Conservation (phyloP, 2,329 filamentous ascomycete species). For the Escovopsis weberi region DNA sequence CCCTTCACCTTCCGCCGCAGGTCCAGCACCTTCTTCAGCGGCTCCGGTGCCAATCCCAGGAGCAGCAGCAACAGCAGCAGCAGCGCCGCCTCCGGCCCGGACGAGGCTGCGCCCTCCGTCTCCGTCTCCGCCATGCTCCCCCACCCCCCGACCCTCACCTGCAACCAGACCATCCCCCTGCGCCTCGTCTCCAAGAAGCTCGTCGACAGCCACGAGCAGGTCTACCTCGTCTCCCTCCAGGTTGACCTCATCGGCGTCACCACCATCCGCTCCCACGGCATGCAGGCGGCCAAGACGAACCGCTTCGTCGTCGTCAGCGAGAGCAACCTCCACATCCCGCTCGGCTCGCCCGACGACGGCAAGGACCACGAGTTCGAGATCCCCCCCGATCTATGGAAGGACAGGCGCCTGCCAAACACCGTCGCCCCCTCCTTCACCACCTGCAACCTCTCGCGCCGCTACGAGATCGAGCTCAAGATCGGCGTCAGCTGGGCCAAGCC, state of each 20-base stretch:
- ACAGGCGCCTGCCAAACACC: constrained; percentile 61
- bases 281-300: constrained; percentile 53
- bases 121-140: constrained; percentile 70
- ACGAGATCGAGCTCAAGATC: constrained; percentile 71
- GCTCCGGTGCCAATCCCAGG: constrained; percentile 24
- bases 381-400: constrained; percentile 59
- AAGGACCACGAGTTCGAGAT: constrained; percentile 55
- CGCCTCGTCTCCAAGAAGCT: constrained; percentile 68
- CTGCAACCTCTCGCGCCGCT: constrained; percentile 72
- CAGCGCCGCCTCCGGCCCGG: constrained; percentile 15
- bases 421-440: constrained; percentile 77
- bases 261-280: constrained; percentile 61
- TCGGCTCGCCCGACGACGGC: constrained; percentile 39
- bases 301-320: constrained; percentile 64
- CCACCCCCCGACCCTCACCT: constrained; percentile 76
- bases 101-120: constrained; percentile 43
- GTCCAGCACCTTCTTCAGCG: too few relatives aligned
- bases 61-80: constrained; percentile 10
- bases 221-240: constrained; percentile 67
- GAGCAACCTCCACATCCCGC: constrained; percentile 54
- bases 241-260: constrained; percentile 72
- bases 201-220: constrained; percentile 49
- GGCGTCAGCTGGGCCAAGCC: constrained; percentile 61
- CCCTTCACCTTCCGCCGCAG: constrained; percentile 38
- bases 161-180: constrained; percentile 72